A percentile compares a stretch with the other conserved stretches of the same genome.
Evolutionary conservation across 2,329 filamentous ascomycete genomes (phyloP).

Genomic region (Phaeosphaeria sp.): DNA sequence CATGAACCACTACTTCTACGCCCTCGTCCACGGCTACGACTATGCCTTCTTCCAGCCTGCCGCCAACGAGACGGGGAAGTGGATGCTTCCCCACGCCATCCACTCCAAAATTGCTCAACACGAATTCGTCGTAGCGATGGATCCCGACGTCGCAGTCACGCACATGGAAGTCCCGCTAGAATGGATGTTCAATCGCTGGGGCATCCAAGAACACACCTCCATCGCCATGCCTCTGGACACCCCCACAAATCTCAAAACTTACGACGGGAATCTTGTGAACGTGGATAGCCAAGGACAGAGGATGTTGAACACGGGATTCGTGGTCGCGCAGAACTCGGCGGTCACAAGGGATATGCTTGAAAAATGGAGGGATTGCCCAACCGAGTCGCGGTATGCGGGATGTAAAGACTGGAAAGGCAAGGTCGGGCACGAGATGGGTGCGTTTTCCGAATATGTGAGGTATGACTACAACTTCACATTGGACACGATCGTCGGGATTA

Average conservation of each 20-base stretch:
- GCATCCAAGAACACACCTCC: conserved; percentile 48
- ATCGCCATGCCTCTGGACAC: conserved; percentile 51
- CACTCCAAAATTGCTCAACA: conserved; percentile 49
- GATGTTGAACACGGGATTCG: conserved; percentile 47
- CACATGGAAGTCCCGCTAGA: conserved; percentile 55
- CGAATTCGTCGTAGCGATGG: conserved; percentile 54
- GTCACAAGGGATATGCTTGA: conserved; percentile 34
- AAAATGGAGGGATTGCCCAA: conserved; percentile 40
- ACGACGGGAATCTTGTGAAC: conserved; percentile 14
- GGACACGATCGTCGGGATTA: conserved; percentile 36
- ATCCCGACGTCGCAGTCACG: conserved; percentile 53
- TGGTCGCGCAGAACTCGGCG: conserved; percentile 45
- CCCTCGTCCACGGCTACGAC: conserved; percentile 54
- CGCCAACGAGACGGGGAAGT: conserved; percentile 48
- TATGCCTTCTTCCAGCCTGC: conserved; percentile 51
- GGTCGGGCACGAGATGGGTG: conserved; percentile 45
- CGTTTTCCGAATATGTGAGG: conserved; percentile 42
- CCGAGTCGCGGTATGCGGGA: conserved; percentile 29
- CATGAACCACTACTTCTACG: conserved; percentile 29
- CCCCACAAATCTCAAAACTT: conserved; percentile 8
- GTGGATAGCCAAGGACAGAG: conserved; percentile 43
- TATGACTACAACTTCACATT: conserved; percentile 37
- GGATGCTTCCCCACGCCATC: conserved; percentile 53
- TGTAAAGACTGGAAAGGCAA: conserved; percentile 35
- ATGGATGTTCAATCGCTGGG: conserved; percentile 58